Conservation (phyloP, 805 yeast genomes). For the Pichia deserticola region DNA sequence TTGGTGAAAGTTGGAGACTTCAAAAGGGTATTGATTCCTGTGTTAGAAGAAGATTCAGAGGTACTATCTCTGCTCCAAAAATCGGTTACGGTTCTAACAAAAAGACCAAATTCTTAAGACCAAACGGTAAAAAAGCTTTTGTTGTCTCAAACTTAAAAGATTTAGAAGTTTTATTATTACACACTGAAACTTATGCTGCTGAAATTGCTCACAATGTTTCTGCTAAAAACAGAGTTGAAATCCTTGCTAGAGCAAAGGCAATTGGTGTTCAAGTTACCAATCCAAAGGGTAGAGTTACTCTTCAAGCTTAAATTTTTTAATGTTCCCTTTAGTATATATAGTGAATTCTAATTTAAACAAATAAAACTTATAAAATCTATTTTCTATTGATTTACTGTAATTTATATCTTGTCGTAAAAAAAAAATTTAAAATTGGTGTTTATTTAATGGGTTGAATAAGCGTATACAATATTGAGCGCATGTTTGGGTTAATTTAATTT, state of each 20-base stretch:
- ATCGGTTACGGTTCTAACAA: conserved; percentile 99
- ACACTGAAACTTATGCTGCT: conserved; percentile 98
- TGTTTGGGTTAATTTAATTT: too few relatives aligned
- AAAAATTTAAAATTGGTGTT: too few relatives aligned
- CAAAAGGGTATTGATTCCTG: conserved; percentile 99
- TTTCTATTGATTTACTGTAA: not conserved
- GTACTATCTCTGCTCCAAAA: conserved; percentile 97
- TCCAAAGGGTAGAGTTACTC: conserved; percentile 96
- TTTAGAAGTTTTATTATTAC: conserved; percentile 91
- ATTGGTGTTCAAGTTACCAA: conserved; percentile 98
- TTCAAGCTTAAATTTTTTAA: conserved; percentile 73
- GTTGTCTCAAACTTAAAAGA: conserved; percentile 88
- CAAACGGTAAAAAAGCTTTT: conserved; percentile 98
- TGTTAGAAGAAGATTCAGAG: conserved; percentile 99
- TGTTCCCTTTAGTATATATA: conserved; percentile 9
- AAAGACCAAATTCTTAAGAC: conserved; percentile 91
- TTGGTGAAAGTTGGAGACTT: conserved; percentile 99
- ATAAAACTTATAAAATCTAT: not conserved
- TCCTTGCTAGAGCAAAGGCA: conserved; percentile 95
- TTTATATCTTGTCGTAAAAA: too few relatives aligned
- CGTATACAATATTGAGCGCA: too few relatives aligned
- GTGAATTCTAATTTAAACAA: conserved; percentile 3
- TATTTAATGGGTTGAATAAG: too few relatives aligned
- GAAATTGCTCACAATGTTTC: conserved; percentile 99
- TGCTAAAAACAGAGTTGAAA: conserved; percentile 95